Evolutionary conservation across 345 rosid species (phyloP).

Genomic region (Diplotaxis tenuifolia): DNA sequence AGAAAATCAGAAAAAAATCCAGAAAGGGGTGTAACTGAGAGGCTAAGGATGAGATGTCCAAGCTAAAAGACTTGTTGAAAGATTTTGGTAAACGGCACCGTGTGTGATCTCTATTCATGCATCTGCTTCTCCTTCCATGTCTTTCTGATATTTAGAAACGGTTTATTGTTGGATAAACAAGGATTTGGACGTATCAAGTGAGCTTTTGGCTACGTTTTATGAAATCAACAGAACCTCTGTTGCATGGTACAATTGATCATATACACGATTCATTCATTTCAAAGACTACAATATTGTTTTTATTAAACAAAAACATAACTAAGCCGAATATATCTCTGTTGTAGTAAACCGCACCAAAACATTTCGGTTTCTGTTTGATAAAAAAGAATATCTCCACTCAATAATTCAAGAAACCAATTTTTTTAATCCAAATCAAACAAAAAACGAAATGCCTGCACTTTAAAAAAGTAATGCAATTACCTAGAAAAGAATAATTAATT

Average conservation of each 20-base stretch:
- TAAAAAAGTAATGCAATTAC: neutral
- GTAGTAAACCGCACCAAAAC: neutral
- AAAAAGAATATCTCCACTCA: neutral
- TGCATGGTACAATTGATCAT: neutral
- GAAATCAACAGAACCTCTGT: neutral
- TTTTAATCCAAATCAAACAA: neutral
- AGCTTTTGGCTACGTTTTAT: neutral
- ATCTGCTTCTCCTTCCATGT: too few species aligned
- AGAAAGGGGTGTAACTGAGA: neutral
- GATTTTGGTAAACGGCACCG: too few species aligned
- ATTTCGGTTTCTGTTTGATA: neutral
- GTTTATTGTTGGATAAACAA: neutral
- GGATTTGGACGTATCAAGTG: neutral
- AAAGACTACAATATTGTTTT: too few species aligned
- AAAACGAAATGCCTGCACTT: neutral
- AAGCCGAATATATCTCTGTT: neutral
- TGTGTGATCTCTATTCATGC: too few species aligned
- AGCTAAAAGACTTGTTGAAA: too few species aligned
- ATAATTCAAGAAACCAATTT: neutral
- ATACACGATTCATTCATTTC: neutral
- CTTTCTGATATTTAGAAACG: neutral
- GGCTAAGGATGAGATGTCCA: neutral
- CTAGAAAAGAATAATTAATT: neutral
- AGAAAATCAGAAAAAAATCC: too few species aligned
- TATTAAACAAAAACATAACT: neutral